These are phyloP conservation scores for Exidia glandulosa DNA, from an alignment of 768 basidiomycete genomes.

Conservation along the genomic window DNA sequence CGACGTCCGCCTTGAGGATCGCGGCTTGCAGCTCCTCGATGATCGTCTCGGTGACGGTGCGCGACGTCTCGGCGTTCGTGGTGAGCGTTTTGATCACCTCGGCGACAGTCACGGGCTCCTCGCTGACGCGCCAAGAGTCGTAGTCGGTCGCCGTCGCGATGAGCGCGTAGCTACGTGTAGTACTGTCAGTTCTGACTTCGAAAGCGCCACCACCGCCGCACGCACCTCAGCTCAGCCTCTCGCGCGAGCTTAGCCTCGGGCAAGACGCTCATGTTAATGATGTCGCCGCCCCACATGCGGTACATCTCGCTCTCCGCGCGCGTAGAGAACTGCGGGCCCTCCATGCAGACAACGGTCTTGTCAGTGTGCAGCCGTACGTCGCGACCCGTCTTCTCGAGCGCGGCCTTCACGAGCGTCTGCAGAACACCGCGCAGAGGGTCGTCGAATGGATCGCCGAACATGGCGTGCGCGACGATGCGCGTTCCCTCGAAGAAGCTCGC, in stretches of 20 bases:
- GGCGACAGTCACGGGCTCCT: conserved; percentile 75
- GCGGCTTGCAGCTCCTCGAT: conserved; percentile 59
- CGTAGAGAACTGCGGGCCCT: conserved; percentile 97
- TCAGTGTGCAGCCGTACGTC: conserved; percentile 64
- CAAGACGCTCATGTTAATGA: conserved; percentile 95
- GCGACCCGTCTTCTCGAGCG: conserved; percentile 45
- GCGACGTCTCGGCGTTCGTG: conserved; percentile 77
- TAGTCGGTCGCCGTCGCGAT: conserved; percentile 91
- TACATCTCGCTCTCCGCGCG: conserved; percentile 94
- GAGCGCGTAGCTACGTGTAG: conserved; percentile 88
- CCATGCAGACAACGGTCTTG: conserved; percentile 91
- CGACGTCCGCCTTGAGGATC: conserved; percentile 40
- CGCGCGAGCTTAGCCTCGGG: conserved; percentile 96
- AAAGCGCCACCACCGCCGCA: neutral
- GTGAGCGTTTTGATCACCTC: conserved; percentile 85
- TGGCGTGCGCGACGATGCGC: conserved; percentile 78
- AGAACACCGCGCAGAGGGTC: conserved; percentile 53
- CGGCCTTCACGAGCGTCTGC: conserved; percentile 49
- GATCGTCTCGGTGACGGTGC: conserved; percentile 58
- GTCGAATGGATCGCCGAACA: conserved; percentile 90
- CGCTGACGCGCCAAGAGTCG: conserved; percentile 82
- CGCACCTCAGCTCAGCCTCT: conserved; percentile 86
- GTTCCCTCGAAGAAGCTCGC: conserved; percentile 79
- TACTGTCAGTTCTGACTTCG: neutral
- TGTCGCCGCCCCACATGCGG: conserved; percentile 79